These are phyloP conservation scores for Parietichytrium sp. DNA, from an alignment of 108 stramenopile genomes.

Conservation along the genomic window DNA sequence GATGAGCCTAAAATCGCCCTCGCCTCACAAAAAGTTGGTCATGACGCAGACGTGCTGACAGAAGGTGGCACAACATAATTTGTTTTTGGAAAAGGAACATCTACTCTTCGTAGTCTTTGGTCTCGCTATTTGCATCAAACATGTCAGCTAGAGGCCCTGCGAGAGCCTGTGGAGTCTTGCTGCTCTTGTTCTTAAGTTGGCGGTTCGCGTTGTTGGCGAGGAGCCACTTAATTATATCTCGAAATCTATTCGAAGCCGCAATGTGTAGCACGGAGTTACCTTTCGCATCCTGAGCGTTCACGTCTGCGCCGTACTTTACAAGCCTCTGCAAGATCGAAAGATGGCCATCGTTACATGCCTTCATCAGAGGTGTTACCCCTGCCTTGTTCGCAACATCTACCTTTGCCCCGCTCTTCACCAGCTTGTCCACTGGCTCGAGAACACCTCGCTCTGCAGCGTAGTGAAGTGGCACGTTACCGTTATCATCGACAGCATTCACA, in stretches of 20 bases:
- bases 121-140: no score
- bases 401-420: constrained; percentile 40
- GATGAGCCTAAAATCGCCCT: no score
- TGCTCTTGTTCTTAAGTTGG: constrained; percentile 1
- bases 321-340: constrained; percentile 32
- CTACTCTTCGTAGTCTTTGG: no score
- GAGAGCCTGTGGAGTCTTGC: not conserved
- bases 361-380: constrained; percentile 29
- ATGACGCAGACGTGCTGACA: no score
- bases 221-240: not conserved
- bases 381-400: constrained; percentile 29
- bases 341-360: constrained; percentile 43
- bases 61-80: no score
- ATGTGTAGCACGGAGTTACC: constrained; percentile 10
- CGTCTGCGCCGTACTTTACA: constrained; percentile 31
- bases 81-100: no score
- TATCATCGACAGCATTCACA: constrained; percentile 47
- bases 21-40: no score
- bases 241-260: constrained; percentile 17
- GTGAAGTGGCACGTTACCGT: constrained; percentile 43
- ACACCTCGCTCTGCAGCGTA: constrained; percentile 46
- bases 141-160: no score
- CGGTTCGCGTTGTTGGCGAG: not conserved
- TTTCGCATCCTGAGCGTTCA: constrained; percentile 42
- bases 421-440: constrained; percentile 38